Percentiles rank a stretch among this genome's conserved stretches.
Conservation (phyloP, 163 green algal species). For the Scenedesmus sp. region DNA sequence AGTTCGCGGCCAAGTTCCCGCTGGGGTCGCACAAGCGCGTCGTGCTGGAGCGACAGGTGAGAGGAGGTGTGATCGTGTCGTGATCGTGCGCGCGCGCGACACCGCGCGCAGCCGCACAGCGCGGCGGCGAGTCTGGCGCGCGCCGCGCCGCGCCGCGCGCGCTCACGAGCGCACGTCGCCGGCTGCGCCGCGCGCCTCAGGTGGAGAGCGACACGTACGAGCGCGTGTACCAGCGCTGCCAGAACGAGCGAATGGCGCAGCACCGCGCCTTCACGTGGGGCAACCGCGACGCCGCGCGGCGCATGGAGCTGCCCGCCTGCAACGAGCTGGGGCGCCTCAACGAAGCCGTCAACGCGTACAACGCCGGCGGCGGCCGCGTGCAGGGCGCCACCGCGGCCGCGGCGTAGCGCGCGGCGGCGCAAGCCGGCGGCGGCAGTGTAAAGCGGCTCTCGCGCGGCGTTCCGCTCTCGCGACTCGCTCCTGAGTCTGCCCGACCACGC, state of each 20-base stretch:
- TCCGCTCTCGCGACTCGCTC: too few species aligned
- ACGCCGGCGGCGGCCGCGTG: too few species aligned
- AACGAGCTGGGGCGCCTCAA: slow-evolving; percentile 42
- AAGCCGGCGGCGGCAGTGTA: too few species aligned
- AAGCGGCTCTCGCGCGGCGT: too few species aligned
- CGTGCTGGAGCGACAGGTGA: slow-evolving; percentile 51
- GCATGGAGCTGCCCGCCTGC: slow-evolving; percentile 40
- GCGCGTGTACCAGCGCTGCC: slow-evolving; percentile 54
- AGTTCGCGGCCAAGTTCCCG: slow-evolving; percentile 48
- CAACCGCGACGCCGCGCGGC: slow-evolving; percentile 31
- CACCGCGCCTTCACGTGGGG: slow-evolving; percentile 51
- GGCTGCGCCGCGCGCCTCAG: too few species aligned
- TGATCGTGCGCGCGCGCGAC: background rate
- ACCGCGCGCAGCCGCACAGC: too few species aligned
- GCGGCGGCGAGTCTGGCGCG: too few species aligned
- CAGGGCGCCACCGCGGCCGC: background rate
- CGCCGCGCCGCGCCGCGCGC: background rate
- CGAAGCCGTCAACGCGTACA: background rate
- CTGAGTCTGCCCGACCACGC: too few species aligned
- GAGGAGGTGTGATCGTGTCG: too few species aligned
- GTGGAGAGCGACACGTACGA: slow-evolving; percentile 63
- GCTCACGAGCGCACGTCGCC: too few species aligned
- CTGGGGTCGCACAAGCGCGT: slow-evolving; percentile 1
- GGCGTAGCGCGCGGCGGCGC: too few species aligned
- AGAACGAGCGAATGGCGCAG: slow-evolving; percentile 59